Base-by-base conservation (phyloP, 163 green algal species). In the Prototheca wickerhamii region DNA sequence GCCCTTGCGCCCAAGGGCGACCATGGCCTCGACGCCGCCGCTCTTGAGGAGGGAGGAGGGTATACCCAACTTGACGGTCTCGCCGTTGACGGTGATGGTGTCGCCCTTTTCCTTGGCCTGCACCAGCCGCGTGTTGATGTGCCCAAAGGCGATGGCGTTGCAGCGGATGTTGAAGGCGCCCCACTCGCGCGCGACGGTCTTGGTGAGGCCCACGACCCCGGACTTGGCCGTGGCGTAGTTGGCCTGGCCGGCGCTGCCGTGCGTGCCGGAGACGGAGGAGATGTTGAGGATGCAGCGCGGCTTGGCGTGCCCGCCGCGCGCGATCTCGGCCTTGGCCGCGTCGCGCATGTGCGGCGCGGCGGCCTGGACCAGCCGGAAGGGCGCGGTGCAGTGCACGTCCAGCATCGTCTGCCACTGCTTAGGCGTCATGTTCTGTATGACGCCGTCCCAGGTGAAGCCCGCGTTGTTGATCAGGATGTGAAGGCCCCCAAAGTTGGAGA, bases 381-480 rank as follows among this genome's bases (percentile, higher is more conserved):
- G 87, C 18, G 85, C 87, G 15, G 83, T 93, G 65, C 72, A 87
- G 76, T 94, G 87, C 42, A 94, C 87, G 2, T 80, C 61, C 31
- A 62, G 62, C 88, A 96, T 96, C 8, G 78, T 73, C 12, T 91
- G 55, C 87, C 87, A 96, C 76, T 95, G 88, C 62, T 87, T 70
- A 4, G 65, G 43, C 3, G 64, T 76, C 66, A 91, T 93, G 67
- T 89, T 93, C 68, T 96, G 89, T 12, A 94, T 77, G 10, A 94
- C 82, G 34, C 81, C 86, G 51, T 96, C 89, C 86, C 86, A 95
- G 8, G 89, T 96, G 79, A 85, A 96, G 15, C 89, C 87, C 52
- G 81, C 83, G 55, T 89, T 91, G 65, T 91, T 89, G 35, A 93
- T 73, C 32, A 95, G 68, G 35, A 92, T 84, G 74, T 93, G 67